Evolutionary conservation across 2,329 filamentous ascomycete genomes (phyloP), one percentile per base, ranked within the genome.

Genomic region (Colletotrichum simmondsii): DNA sequence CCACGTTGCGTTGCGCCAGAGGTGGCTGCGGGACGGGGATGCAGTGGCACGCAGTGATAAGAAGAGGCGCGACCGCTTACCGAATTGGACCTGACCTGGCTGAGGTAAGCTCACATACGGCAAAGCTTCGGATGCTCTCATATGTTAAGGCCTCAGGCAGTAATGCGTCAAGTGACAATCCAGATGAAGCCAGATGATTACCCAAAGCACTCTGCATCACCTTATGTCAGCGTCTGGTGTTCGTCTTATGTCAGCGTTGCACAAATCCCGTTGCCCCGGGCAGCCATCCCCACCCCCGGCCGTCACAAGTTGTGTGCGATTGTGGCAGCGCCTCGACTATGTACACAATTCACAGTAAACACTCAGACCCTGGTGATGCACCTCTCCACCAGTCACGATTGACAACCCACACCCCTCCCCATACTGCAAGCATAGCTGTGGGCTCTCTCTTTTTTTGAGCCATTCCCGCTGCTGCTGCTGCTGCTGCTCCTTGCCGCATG

Each of bases 341-440:
- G 35, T 57, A 53, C 68, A 71, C 68, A 73, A 58, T 56, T 53
- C 42, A 46, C 24, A 11, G 61, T 70, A 67, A 73, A 73, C 71
- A 65, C 66, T 60, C 37, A 56, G 35, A 49, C 69, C 37, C 42
- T 32, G 14, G 54, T 28, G 24, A 67, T 63, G 16, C 66, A 58
- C 64, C 22, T 71, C 56, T 71, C 56, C 68, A 70, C 72, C 46
- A 58, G 52, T 22, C 64, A 72, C 28, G 69, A 74, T 75, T 46
- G 54, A 72, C 62, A 71, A 71, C 60, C 70, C 70, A 70, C 70
- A 72, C 59, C 70, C 70, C 70, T 72, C 70, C 54, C 65, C 70
- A 72, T 72, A 72, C 56, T 72, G 37, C 70, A 69, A 69, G 65
- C 65, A 69, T 54, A 69, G 59, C 54, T 63, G 53, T 64, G 58